Evolutionary conservation across 768 basidiomycete genomes (phyloP).

Genomic region (Podaxis mareebaensis): DNA sequence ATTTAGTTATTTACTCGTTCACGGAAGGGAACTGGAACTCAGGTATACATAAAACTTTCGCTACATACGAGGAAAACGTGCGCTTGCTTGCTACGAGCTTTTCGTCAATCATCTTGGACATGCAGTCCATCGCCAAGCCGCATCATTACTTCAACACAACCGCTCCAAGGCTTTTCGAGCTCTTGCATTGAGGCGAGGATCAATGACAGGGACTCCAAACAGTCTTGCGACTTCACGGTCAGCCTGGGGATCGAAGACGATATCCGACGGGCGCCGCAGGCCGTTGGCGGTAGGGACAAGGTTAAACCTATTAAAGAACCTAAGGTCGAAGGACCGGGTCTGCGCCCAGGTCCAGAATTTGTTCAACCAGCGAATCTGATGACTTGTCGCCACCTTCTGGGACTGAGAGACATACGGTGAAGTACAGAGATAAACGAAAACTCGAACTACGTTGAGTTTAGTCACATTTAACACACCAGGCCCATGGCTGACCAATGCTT

Average conservation of each 20-base stretch:
- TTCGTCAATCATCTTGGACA: too few species aligned
- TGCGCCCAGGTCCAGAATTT: constrained; percentile 46
- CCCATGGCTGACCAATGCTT: constrained; percentile 15
- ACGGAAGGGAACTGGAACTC: too few species aligned
- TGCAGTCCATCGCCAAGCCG: too few species aligned
- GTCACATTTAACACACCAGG: constrained; percentile 33
- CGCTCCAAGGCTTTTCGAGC: constrained; percentile 18
- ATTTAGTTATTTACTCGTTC: too few species aligned
- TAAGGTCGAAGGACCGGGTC: constrained; percentile 21
- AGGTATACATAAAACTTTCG: too few species aligned
- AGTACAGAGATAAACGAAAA: constrained; percentile 30
- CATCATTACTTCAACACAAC: background rate
- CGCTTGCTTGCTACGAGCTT: too few species aligned
- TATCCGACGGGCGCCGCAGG: constrained; percentile 23
- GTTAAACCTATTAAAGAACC: constrained; percentile 19
- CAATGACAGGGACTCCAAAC: constrained; percentile 34
- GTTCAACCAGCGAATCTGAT: constrained; percentile 33
- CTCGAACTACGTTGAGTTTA: constrained; percentile 24
- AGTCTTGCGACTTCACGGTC: constrained; percentile 14
- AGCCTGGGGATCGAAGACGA: constrained; percentile 27
- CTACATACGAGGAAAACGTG: too few species aligned
- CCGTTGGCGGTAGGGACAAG: constrained; percentile 36
- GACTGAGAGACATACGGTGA: background rate
- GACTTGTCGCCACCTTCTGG: constrained; percentile 9
- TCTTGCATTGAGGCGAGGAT: constrained; percentile 23